Base-by-base conservation (phyloP, 75 land plant genomes). In the Gnetum montanum region DNA sequence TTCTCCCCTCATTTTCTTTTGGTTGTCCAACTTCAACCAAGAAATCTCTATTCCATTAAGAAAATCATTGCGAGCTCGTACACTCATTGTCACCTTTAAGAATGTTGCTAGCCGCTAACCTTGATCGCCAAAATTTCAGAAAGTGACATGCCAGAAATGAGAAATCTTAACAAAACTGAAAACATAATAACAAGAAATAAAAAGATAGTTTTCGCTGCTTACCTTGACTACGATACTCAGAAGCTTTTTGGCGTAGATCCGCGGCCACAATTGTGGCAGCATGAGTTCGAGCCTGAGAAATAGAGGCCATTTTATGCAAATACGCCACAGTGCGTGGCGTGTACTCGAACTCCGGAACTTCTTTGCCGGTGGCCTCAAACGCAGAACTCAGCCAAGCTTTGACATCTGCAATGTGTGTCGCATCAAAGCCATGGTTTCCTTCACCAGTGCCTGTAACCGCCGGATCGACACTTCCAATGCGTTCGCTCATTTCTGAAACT, bases 341-440 rank as follows among this genome's bases (percentile, higher is more conserved):
- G 70, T 70, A 80, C 43, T 88, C 96, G 31, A 93, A 89, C 8
- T 70, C 84, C n/a, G 98, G 98, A 12, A 89, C 90, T 3, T 78
- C 85, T 58, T 73, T 77, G 3, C 82, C 90, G 16, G 63, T 78
- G 4, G 76, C 70, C 23, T 82, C 98, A 59, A 85, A 93, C 18
- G 69, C 76, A 8, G 86, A 62, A 22, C 75, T 60, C 4, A 93
- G 71, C 98, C 98, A 93, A 34, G 81, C 57, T 66, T 83, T 82
- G 38, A 93, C 86, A 48, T 93, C 91, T 2, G 79, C 73, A 11
- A 89, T 66, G 31, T 73, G 79, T n/a, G 61, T 52, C 6, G 84
- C 69, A 49, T 84, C 96, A 47, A 61, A 64, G 29, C 55, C 34
- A 23, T 22, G 15, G 31, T 68, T 24, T 36, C 72, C 36, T 28